Evolutionary conservation across 306 rosid species (phyloP), one percentile per base, ranked within the genome.

Genomic region (Quercus gilva): DNA sequence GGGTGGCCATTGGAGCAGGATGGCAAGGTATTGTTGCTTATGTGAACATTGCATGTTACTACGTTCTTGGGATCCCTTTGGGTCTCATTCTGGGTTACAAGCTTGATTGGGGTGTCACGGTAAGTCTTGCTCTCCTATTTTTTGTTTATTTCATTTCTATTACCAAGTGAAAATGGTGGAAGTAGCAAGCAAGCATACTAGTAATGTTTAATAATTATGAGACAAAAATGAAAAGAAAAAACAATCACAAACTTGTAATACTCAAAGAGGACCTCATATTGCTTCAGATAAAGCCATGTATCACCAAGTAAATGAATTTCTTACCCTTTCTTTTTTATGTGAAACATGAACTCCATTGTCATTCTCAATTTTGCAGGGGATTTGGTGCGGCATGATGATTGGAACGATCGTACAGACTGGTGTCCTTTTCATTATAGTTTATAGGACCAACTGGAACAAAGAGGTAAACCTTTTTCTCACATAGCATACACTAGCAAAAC

Each of bases 1-100:
- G 98, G 13, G 98, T 92, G 13, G 98, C 97, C 10, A 81, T 92
- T 65, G 97, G 98, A 5, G 98, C 98, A 7, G 98, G 97, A 1
- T 94, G 98, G 97, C 98, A 94, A 35, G 74, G 86, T 20, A 13
- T 18, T 26, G 94, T 94, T 37, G 98, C 93, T 28, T 91, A 92
- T 68, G 91, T 94, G 0, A 94, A 92, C 76, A 15, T 91, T 59
- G 92, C 81, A 0, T 94, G 94, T 79, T 94, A 94, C 78, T 94
- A 94, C 71, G 10, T 86, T 0, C 56, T 92, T 74, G 98, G 98
- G n/a, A 55, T 92, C 68, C 98, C 98, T 52, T 53, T 92, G 9
- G 97, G 98, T 4, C 90, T 94, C 4, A 0, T 86, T 2, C 5
- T 92, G 53, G 98, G 98, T 0, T 94, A 77, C 82, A 19, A 28